Evolutionary conservation across 2,329 filamentous ascomycete species (phyloP).

Genomic region (Colletotrichum noveboracense): DNA sequence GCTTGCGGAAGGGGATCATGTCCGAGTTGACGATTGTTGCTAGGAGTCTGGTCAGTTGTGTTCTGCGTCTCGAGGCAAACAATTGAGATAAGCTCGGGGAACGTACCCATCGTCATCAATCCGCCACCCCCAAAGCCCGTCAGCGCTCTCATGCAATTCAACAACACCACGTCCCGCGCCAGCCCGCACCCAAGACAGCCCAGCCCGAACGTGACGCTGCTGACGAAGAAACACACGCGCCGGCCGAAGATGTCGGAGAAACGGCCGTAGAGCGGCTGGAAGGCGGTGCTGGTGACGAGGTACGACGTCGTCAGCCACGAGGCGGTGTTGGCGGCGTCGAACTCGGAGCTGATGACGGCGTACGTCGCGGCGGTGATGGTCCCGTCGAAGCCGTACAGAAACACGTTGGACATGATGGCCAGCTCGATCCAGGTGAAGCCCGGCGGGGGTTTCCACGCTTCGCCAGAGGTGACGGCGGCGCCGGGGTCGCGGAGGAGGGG

Average conservation of each 20-base stretch:
- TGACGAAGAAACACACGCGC: conserved; percentile 67
- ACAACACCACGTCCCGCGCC: conserved; percentile 59
- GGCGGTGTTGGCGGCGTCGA: conserved; percentile 72
- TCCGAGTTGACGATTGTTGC: conserved; percentile 65
- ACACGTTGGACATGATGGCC: conserved; percentile 69
- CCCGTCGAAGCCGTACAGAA: conserved; percentile 71
- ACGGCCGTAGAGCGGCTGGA: conserved; percentile 74
- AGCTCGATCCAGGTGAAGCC: conserved; percentile 65
- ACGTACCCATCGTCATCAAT: conserved; percentile 69
- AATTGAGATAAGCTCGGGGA: not conserved
- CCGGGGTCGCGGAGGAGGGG: conserved; percentile 26
- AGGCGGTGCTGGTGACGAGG: conserved; percentile 72
- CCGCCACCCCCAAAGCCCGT: conserved; percentile 75
- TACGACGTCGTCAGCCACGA: conserved; percentile 80
- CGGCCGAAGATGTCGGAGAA: conserved; percentile 74
- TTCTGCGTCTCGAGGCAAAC: no score
- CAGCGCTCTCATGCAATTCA: conserved; percentile 70
- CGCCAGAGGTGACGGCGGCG: conserved; percentile 5
- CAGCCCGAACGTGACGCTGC: conserved; percentile 63
- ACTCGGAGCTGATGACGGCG: conserved; percentile 77
- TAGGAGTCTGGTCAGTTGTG: not conserved
- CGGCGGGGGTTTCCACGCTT: conserved; percentile 50
- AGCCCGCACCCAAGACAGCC: conserved; percentile 71
- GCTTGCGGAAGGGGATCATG: conserved; percentile 61
- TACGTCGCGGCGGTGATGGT: conserved; percentile 78